These are phyloP conservation scores for Metschnikowia colocasiae DNA, from an alignment of 805 yeast species.

Conservation along the genomic window DNA sequence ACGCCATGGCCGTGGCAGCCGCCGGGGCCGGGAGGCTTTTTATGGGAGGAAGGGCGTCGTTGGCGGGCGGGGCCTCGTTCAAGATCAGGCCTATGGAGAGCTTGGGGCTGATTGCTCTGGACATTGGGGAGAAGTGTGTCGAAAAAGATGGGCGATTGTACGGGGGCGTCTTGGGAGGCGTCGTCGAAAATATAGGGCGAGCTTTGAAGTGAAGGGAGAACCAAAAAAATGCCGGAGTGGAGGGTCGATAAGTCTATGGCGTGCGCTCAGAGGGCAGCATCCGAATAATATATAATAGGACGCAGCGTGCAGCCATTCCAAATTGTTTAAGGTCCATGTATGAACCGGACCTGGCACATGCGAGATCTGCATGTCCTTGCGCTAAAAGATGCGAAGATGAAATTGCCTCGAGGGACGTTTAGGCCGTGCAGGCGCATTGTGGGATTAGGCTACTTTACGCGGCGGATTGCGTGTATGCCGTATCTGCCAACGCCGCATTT, in stretches of 20 bases:
- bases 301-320: neutral
- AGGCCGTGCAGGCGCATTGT: constrained; percentile 5
- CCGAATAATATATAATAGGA: neutral
- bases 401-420: constrained; percentile 4
- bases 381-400: constrained; percentile 7
- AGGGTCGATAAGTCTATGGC: neutral
- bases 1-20: neutral
- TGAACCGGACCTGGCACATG: neutral
- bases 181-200: neutral
- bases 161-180: neutral
- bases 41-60: neutral
- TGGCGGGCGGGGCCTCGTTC: constrained; percentile 5
- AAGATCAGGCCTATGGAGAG: constrained; percentile 12
- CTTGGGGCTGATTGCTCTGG: constrained; percentile 8
- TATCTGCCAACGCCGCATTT: neutral
- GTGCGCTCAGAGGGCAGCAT: neutral
- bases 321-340: neutral
- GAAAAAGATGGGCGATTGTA: too few relatives aligned
- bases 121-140: neutral
- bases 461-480: neutral
- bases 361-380: constrained; percentile 4
- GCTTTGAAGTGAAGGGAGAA: too few relatives aligned
- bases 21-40: neutral
- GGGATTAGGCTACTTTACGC: constrained; percentile 1
- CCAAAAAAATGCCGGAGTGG: neutral